A percentile compares a stretch with the other conserved stretches of the same genome.
Conservation (phyloP, 2,329 filamentous ascomycete species). For the Colletotrichum horii region DNA sequence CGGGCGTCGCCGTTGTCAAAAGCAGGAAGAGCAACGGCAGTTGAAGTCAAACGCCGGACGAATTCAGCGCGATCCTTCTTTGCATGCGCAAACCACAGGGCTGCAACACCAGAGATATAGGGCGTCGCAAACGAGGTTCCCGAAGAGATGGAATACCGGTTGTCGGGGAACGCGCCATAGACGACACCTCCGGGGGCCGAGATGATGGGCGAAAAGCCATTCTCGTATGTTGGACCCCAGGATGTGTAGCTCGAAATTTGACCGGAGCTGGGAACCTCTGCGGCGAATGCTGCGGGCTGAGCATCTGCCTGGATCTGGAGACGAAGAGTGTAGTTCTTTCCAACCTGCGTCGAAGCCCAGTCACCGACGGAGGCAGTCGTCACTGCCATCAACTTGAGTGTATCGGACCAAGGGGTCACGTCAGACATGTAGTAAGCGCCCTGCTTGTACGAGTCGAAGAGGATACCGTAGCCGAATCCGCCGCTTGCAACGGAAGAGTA, state of each 20-base stretch:
- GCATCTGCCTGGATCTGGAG: conserved; percentile 18
- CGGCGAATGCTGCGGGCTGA: not conserved
- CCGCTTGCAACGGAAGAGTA: not conserved
- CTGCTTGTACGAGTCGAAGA: conserved; percentile 25
- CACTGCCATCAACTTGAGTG: conserved; percentile 13
- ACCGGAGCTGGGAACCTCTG: conserved; percentile 12
- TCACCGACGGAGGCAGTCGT: conserved; percentile 17
- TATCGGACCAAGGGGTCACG: not conserved
- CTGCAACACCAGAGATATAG: conserved; percentile 26
- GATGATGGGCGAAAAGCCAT: conserved; percentile 23
- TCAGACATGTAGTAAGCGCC: conserved; percentile 21
- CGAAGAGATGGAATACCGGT: conserved; percentile 20
- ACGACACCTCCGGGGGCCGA: conserved; percentile 24
- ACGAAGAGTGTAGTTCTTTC: conserved; percentile 8
- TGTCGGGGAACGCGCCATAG: conserved; percentile 23
- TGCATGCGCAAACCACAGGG: conserved; percentile 21
- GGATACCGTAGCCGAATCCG: conserved; percentile 19
- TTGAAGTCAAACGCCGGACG: conserved; percentile 12
- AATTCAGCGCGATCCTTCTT: conserved; percentile 22
- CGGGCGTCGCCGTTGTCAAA: not conserved
- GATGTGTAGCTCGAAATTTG: conserved; percentile 24
- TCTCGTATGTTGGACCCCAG: conserved; percentile 27
- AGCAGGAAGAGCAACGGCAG: conserved; percentile 13
- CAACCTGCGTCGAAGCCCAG: conserved; percentile 14
- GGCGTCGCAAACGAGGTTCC: conserved; percentile 26